phyloP scores from a whole-genome alignment of 2,329 filamentous ascomycete genomes.

The Trichoderma hamatum region DNA sequence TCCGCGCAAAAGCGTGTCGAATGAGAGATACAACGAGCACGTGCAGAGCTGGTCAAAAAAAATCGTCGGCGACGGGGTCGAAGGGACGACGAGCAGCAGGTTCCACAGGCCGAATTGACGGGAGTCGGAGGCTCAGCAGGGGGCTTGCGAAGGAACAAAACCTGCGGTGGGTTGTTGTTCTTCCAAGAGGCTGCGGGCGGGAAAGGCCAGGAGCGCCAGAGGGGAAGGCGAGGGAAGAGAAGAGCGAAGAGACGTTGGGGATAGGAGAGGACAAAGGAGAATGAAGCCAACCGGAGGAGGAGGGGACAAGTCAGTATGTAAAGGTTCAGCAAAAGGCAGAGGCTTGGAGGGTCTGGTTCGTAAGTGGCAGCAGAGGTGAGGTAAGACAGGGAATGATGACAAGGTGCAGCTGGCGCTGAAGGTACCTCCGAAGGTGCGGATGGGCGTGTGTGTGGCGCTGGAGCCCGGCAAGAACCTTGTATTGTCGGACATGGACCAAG shows the following conservation, averaged over 20 bases:
- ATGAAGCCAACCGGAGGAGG: constrained; percentile 28
- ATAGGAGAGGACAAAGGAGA: constrained; percentile 25
- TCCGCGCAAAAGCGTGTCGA: constrained; percentile 14
- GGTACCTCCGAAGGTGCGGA: constrained; percentile 7
- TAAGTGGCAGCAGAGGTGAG: constrained; percentile 22
- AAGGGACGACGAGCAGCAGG: constrained; percentile 8
- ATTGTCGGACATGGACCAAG: background rate
- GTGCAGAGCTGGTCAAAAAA: constrained; percentile 12
- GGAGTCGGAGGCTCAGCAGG: constrained; percentile 23
- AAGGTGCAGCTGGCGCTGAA: constrained; percentile 22
- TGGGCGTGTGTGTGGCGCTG: constrained; percentile 15
- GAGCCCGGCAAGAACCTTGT: constrained; percentile 15
- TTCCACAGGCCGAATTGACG: constrained; percentile 14
- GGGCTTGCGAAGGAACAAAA: constrained; percentile 23
- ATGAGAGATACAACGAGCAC: constrained; percentile 5
- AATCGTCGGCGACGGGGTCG: constrained; percentile 7
- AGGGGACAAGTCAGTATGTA: constrained; percentile 27
- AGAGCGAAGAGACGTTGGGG: constrained; percentile 33
- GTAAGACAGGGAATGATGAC: constrained; percentile 28
- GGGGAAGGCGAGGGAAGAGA: constrained; percentile 31
- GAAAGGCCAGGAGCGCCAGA: constrained; percentile 29
- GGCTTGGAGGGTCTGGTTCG: constrained; percentile 5
- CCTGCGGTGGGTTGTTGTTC: constrained; percentile 26
- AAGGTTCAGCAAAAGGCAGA: constrained; percentile 5
- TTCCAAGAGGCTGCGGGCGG: constrained; percentile 27